Base-by-base conservation (phyloP, 768 basidiomycete species). In the Tricholomella constricta region DNA sequence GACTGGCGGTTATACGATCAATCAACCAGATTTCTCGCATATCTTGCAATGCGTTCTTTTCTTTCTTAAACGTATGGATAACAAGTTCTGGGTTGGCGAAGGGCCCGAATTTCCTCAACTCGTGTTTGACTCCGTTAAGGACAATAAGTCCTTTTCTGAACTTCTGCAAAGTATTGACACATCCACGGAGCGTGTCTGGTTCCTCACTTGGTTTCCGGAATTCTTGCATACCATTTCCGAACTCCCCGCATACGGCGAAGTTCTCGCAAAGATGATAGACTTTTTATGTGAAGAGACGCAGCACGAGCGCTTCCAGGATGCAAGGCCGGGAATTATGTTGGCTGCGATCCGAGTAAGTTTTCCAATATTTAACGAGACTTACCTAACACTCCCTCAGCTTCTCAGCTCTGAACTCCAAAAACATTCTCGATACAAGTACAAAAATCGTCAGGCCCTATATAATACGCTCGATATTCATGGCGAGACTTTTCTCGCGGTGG, bases 201-300 rank as follows among this genome's bases (percentile, higher is more conserved):
- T 79, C 60, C 69, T 89, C 44, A 70, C 75, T 15, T 89, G 89
- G 89, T 83, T 88, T 62, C 68, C 75, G 40, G 79, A 85, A 55
- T 84, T 82, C 62, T 68, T 93, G 43, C 68, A 73, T 45, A 82
- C 85, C n/a, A 63, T 88, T 43, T 74, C 75, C 59, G 68, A 77
- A 15, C 70, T 72, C 35, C 61, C 71, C 23, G 69, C 73, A 25
- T 88, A 80, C 65, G 74, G 72, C n/a, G 84, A 87, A 47, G 76
- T 88, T n/a, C 72, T 95, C 27, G 86, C 87, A 7, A 86, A 83
- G 65, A 77, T 88, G 32, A 72, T 84, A 12, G 83, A 85, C 56
- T 87, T 91, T 55, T 76, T 94, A 46, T 89, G 86, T 65, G 90
- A 89, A 63, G 86, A 91, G 57, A 69, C 90, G 17, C 93, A 94